These are phyloP conservation scores for Scleroderma citrinum DNA, from an alignment of 768 basidiomycete genomes.

Conservation along the genomic window DNA sequence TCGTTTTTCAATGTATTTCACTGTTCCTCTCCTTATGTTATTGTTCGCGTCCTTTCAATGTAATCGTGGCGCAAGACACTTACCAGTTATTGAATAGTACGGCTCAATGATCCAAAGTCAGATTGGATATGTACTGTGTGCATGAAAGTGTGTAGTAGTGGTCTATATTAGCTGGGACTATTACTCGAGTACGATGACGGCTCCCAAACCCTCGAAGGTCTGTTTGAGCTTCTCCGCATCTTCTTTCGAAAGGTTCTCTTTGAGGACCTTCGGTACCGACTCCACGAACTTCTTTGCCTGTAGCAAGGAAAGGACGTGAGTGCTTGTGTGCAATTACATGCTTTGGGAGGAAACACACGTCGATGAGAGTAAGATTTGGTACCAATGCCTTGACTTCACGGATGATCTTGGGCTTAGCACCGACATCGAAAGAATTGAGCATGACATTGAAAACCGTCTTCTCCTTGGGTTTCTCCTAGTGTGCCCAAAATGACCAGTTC, in stretches of 20 bases:
- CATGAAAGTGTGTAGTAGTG: slow-evolving; percentile 5
- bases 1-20: slow-evolving; percentile 2
- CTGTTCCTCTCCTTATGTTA: slow-evolving; percentile 4
- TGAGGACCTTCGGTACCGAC: slow-evolving; percentile 85
- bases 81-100: slow-evolving; percentile 11
- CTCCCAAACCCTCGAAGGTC: slow-evolving; percentile 86
- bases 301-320: neutral
- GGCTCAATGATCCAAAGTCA: slow-evolving; percentile 9
- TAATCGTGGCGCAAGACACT: slow-evolving; percentile 17
- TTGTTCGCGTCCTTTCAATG: slow-evolving; percentile 15
- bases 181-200: slow-evolving; percentile 80
- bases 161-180: slow-evolving; percentile 11
- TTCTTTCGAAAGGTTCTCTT: slow-evolving; percentile 93
- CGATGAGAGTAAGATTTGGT: slow-evolving; percentile 94
- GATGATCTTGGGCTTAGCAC: slow-evolving; percentile 93
- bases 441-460: slow-evolving; percentile 97
- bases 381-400: slow-evolving; percentile 95
- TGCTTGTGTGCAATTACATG: neutral
- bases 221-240: slow-evolving; percentile 96
- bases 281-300: slow-evolving; percentile 99
- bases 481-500: neutral
- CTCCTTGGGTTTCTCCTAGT: slow-evolving; percentile 92
- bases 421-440: slow-evolving; percentile 89
- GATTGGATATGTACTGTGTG: slow-evolving; percentile 10
- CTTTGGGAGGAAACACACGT: slow-evolving; percentile 50